phyloP scores from a whole-genome alignment of 129 eudicot species.

The Erigeron canadensis region DNA sequence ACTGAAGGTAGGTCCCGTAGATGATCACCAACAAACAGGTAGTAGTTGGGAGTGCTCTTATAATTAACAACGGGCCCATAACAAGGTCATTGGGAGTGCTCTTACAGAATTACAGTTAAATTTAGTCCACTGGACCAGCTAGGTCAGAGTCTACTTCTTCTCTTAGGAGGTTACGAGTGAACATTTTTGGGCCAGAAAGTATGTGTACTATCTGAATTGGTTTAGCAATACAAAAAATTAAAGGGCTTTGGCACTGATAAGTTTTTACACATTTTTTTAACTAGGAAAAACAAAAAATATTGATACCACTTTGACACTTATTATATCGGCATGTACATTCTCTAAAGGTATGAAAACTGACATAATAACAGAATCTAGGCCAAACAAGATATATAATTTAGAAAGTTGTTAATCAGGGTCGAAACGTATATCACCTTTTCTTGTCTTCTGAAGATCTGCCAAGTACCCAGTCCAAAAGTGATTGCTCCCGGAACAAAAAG shows the following conservation, averaged over 20 bases:
- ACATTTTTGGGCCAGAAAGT: neutral
- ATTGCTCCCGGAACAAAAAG: slow-evolving; percentile 90
- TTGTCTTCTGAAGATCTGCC: slow-evolving; percentile 85
- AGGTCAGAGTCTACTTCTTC: neutral
- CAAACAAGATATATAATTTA: neutral
- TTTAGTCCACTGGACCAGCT: neutral
- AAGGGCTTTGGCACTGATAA: neutral
- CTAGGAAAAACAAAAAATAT: too few species aligned
- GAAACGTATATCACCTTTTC: slow-evolving; percentile 56
- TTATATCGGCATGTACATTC: neutral
- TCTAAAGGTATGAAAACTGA: neutral
- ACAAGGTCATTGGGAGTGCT: too few species aligned
- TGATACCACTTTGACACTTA: too few species aligned
- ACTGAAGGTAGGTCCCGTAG: too few species aligned
- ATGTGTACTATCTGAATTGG: slow-evolving; percentile 1
- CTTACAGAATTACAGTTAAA: too few species aligned
- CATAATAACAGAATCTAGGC: neutral
- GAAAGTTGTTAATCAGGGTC: neutral
- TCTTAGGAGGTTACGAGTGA: neutral
- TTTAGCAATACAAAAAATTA: slow-evolving; percentile 6
- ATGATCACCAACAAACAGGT: too few species aligned
- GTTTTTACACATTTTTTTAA: too few species aligned
- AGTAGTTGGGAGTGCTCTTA: too few species aligned
- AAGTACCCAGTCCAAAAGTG: slow-evolving; percentile 85
- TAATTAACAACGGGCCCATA: too few species aligned